Percentiles rank a stretch among this genome's conserved stretches.
phyloP scores from a whole-genome alignment of 495 filamentous ascomycete species.

The Annulohypoxylon nitens region DNA sequence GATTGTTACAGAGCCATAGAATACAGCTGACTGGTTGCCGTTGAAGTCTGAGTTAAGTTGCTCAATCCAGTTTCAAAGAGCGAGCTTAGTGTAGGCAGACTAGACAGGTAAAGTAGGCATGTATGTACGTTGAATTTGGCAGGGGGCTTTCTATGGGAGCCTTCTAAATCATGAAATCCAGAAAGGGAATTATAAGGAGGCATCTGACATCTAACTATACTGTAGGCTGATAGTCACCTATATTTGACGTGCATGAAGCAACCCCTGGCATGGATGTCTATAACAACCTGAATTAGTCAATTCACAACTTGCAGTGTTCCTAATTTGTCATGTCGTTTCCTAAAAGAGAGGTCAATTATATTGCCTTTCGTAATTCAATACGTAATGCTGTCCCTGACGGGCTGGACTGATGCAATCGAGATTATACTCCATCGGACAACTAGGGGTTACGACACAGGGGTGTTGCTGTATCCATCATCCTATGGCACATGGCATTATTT shows the following conservation, averaged over 20 bases:
- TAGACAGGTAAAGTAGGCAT: neutral
- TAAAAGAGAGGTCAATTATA: slow-evolving; percentile 23
- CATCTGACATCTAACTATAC: slow-evolving; percentile 5
- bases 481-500: slow-evolving; percentile 22
- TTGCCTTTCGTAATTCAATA: slow-evolving; percentile 28
- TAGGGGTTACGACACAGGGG: slow-evolving; percentile 23
- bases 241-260: slow-evolving; percentile 22
- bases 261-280: neutral
- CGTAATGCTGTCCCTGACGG: slow-evolving; percentile 20
- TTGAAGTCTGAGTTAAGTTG: neutral
- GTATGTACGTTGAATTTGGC: too few species aligned
- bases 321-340: slow-evolving; percentile 26
- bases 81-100: slow-evolving; percentile 10
- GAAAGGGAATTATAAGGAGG: slow-evolving; percentile 2
- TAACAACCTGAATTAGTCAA: slow-evolving; percentile 18
- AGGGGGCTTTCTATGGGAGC: neutral
- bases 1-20: neutral
- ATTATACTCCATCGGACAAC: slow-evolving; percentile 11
- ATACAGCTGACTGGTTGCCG: neutral
- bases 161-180: neutral
- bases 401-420: slow-evolving; percentile 18
- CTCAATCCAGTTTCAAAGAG: slow-evolving; percentile 6
- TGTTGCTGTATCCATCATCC: slow-evolving; percentile 25
- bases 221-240: neutral
- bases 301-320: slow-evolving; percentile 14